Base-by-base conservation (phyloP, 192 early-diverging fungal species). In the Coemansia sp. region DNA sequence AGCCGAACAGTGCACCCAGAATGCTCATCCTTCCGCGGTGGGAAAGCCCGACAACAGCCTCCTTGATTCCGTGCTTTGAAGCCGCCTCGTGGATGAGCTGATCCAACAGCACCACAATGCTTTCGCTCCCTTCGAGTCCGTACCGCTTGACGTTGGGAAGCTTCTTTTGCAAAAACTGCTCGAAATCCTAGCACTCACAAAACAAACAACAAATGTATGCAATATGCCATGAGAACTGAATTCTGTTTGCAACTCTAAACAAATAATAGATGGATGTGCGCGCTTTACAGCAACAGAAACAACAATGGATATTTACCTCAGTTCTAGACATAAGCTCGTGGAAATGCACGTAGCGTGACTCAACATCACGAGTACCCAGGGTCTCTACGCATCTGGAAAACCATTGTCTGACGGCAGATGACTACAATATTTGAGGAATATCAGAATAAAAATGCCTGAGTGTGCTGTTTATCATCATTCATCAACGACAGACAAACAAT, bases 91-190 rank as follows among this genome's bases (percentile, higher is more conserved):
- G 78, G 70, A 96, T 93, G 19, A 96, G 60, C 58, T 86, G 83
- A 61, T 98, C 91, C 33, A 98, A 69, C 20, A 89, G 88, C 30
- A 88, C 86, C 86, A 94, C 92, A 89, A 98, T 95, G 65, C 88
- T 90, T 72, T 98, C 96, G 56, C 91, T 92, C 28, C 96, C 96
- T 73, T 98, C 96, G 17, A 98, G 69, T 13, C 96, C 96, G 68
- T 98, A 98, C n/a, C 96, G 86, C 78, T 96, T 96, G 50, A 96
- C 87, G 53, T 93, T 88, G 42, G 92, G 90, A 68, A 98, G 95
- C 73, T 90, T 92, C 65, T 96, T 96, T 47, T 90, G 90, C 86
- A 98, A 88, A 68, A 96, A 98, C 50, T 91, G 93, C 73, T 98
- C 96, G 84, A 98, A 96, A 2, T 57, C 59, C 70, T 72, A 47